Evolutionary conservation across 2,329 filamentous ascomycete genomes (phyloP), one percentile per base, ranked within the genome.

Genomic region (Trichophyton schoenleinii): DNA sequence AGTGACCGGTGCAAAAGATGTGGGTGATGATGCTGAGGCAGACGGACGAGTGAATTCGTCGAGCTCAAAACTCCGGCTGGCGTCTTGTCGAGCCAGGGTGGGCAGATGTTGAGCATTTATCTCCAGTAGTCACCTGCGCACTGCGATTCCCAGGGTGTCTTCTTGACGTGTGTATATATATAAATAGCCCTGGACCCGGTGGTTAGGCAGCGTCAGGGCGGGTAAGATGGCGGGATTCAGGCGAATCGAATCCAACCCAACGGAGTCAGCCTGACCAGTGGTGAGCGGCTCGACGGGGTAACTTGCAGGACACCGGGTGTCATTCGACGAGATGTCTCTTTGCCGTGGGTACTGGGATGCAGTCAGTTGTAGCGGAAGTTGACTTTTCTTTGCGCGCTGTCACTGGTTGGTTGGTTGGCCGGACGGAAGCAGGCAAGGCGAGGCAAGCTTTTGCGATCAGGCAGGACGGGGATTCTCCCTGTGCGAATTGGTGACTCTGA

Each of bases 51-150:
- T 36, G 60, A 66, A 63, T 62, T 65, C 64, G 58, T 64, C 63
- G 57, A 66, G 65, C 60, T 66, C 65, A 57, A 66, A 64, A 59
- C 62, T 63, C 28, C 59, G 57, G 44, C 57, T 46, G 42, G 34
- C 20, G 20, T 20, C 22, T 20, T 18, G 18, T 38, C 28, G 59
- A 64, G 60, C 64, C 64, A 66, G 63, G 63, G 62, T 59, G 59
- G 62, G 57, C 58, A 49, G 25, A 13, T 31, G 15, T 8, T 36
- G n/a, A 28, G 34, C 15, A 15, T 34, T 34, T 55, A 28, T 55
- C 34, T 55, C 25, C 28, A 36, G 49, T n/a, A 36, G 49, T 55
- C 49, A 55, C 13, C 49, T 55, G 49, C 15, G 8, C 8, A 6
- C 46, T 38, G 8, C 44, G 0, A 11, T 22, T 49, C 46, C 46